phyloP scores from a whole-genome alignment of 495 filamentous ascomycete genomes.

The Penicillium chermesinum region DNA sequence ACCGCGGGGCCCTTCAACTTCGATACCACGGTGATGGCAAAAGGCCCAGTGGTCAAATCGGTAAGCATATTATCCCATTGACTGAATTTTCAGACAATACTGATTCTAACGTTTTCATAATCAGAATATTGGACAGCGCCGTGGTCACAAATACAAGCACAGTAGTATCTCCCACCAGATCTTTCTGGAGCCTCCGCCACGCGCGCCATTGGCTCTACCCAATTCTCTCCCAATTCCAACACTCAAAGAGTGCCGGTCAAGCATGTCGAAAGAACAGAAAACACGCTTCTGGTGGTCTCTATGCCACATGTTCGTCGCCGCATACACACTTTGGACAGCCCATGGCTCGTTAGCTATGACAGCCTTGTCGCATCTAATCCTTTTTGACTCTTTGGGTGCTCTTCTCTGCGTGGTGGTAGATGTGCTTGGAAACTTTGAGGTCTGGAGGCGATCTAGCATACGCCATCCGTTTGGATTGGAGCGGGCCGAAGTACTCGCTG shows the following conservation, averaged over 20 bases:
- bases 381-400: constrained; percentile 91
- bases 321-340: constrained; percentile 76
- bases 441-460: constrained; percentile 90
- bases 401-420: constrained; percentile 92
- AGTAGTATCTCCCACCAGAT: constrained; percentile 94
- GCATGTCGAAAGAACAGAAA: constrained; percentile 83
- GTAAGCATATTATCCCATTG: constrained; percentile 43
- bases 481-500: constrained; percentile 86
- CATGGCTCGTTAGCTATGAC: constrained; percentile 88
- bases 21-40: constrained; percentile 72
- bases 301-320: constrained; percentile 77
- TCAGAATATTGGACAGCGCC: constrained; percentile 79
- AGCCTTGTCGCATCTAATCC: constrained; percentile 83
- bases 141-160: constrained; percentile 97
- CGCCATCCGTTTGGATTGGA: constrained; percentile 92
- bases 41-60: constrained; percentile 71
- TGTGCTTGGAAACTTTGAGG: constrained; percentile 90
- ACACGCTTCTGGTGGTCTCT: constrained; percentile 81
- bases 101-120: constrained; percentile 6
- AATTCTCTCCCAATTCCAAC: constrained; percentile 93
- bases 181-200: constrained; percentile 87
- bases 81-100: background rate
- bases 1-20: constrained; percentile 80
- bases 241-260: constrained; percentile 72
- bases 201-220: constrained; percentile 84